Base-by-base conservation (phyloP, 1,284 basidiomycete species). In the Ganoderma multipileum region DNA sequence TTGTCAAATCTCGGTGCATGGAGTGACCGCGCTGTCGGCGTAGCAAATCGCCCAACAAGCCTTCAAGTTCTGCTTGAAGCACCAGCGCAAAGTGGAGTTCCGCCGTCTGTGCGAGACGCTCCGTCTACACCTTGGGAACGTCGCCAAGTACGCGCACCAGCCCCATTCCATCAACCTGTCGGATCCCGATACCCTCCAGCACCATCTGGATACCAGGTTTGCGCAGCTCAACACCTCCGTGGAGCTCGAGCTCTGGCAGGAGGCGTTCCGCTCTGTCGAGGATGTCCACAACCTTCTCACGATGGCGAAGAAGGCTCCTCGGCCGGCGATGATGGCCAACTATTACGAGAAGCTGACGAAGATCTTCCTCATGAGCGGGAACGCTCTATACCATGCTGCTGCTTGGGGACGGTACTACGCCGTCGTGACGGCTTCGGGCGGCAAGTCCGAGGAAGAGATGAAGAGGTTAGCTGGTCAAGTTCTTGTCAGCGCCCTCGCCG, bases 201-300 rank as follows among this genome's bases (percentile, higher is more conserved):
- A 96, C 75, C 95, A 99, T 82, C 92, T 99, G 70, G 98, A 99
- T 81, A 99, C 96, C 23, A 95, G 98, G 69, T 99, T 99, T 80
- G 94, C 96, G 42, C 97, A 99, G 84, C 91, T 99, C 73, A 96
- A 97, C 79, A 94, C 95, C n/a, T 97, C 97, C 9, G 97, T 99
- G 72, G 96, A 99, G 81, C 92, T 99, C 72, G 98, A 99, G 83
- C 88, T 99, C 61, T 99, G 97, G 98, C 97, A 99, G 80, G 97
- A 99, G 81, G 97, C 96, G 5, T 99, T 99, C 89, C 94, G 98
- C 70, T 96, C 95, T 58, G 95, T 99, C 70, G 97, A 99, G 81
- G 98, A 99, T 80, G 95, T 99, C 54, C 97, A 99, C 84, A 97
- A 96, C 77, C 88, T 99, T 60, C 89, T 99, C 74, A 95, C 92